Evolutionary conservation across 306 rosid genomes (phyloP).

Genomic region (Inga laurina): DNA sequence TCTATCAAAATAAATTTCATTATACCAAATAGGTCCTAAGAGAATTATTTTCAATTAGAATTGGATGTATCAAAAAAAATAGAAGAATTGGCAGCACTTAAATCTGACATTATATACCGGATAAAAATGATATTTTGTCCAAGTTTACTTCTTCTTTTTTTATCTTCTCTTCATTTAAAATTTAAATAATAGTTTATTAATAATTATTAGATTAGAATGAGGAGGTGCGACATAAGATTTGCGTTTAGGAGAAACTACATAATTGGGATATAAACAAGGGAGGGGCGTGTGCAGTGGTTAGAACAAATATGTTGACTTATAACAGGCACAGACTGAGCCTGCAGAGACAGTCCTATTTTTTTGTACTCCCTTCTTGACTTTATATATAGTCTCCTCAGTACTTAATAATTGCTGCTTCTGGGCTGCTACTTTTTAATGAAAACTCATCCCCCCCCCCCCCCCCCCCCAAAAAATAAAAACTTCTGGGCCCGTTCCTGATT

Average conservation of each 20-base stretch:
- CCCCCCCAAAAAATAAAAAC: too few relatives aligned
- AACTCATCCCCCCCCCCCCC: neutral
- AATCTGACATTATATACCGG: too few relatives aligned
- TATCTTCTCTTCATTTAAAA: too few relatives aligned
- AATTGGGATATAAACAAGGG: neutral
- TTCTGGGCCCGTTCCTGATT: neutral
- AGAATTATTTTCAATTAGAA: too few relatives aligned
- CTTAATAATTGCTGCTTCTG: neutral
- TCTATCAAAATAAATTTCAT: too few relatives aligned
- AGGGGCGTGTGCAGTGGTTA: neutral
- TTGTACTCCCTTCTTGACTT: neutral
- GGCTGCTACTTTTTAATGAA: neutral
- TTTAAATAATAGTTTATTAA: too few relatives aligned
- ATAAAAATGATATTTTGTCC: too few relatives aligned
- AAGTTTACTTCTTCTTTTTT: too few relatives aligned
- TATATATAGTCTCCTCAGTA: neutral
- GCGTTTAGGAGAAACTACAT: neutral
- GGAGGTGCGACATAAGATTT: neutral
- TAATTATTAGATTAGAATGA: too few relatives aligned
- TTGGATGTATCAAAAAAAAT: too few relatives aligned
- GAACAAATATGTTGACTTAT: neutral
- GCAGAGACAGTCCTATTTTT: neutral
- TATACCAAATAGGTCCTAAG: too few relatives aligned
- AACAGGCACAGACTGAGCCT: neutral
- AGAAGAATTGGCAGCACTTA: too few relatives aligned